These are phyloP conservation scores for Globisporangium acanthophoron DNA, from an alignment of 352 stramenopile genomes.

Conservation along the genomic window DNA sequence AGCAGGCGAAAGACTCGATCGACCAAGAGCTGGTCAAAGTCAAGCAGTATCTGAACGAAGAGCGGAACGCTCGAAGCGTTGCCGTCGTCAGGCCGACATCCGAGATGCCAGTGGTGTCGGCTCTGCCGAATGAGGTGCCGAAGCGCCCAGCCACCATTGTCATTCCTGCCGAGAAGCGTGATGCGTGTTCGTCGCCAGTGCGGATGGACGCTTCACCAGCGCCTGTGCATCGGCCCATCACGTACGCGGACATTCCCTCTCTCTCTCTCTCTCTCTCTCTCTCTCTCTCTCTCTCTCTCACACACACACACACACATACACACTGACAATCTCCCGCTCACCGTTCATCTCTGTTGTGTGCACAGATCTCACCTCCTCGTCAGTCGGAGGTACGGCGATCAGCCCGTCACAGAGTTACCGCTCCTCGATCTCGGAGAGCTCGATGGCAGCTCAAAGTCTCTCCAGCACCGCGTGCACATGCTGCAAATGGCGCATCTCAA, in stretches of 20 bases:
- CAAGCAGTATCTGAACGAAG: slow-evolving; percentile 64
- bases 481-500: slow-evolving; percentile 89
- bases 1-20: slow-evolving; percentile 63
- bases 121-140: slow-evolving; percentile 11
- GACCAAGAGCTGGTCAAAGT: slow-evolving; percentile 60
- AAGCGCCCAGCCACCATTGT: slow-evolving; percentile 1
- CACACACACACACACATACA: too few species aligned
- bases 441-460: slow-evolving; percentile 42
- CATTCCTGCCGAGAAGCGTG: slow-evolving; percentile 32
- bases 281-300: slow-evolving; percentile 1
- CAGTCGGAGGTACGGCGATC: slow-evolving; percentile 28
- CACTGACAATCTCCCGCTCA: neutral
- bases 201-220: slow-evolving; percentile 18
- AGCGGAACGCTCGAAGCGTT: slow-evolving; percentile 37
- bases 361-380: slow-evolving; percentile 25
- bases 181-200: slow-evolving; percentile 61
- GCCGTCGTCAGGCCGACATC: slow-evolving; percentile 22
- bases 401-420: slow-evolving; percentile 2
- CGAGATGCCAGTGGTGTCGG: slow-evolving; percentile 3
- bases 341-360: neutral
- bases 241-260: neutral
- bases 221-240: neutral
- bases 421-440: slow-evolving; percentile 10
- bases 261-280: slow-evolving; percentile 3
- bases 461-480: slow-evolving; percentile 78